phyloP scores from a whole-genome alignment of 345 rosid genomes.

The Gynandropsis gynandra region DNA sequence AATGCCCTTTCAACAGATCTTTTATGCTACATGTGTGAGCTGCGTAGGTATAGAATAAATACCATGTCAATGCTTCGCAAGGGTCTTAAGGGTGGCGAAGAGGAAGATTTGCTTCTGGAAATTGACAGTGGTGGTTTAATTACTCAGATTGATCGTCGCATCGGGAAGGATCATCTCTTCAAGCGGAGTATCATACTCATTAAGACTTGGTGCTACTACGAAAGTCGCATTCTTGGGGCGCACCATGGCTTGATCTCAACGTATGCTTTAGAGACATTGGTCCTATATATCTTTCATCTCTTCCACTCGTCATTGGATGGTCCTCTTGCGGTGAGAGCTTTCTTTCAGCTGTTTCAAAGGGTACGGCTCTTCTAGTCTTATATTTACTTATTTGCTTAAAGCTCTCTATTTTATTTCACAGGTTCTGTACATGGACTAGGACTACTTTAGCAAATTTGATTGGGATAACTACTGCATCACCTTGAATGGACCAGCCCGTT shows the following conservation, averaged over 20 bases:
- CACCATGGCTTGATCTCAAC: constrained; percentile 84
- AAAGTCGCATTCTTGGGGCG: constrained; percentile 90
- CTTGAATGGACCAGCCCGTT: constrained; percentile 60
- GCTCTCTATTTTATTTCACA: constrained; percentile 17
- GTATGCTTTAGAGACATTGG: constrained; percentile 84
- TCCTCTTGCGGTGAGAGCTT: constrained; percentile 68
- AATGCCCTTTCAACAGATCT: neutral
- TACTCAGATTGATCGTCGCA: constrained; percentile 56
- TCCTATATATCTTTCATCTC: constrained; percentile 70
- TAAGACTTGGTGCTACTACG: constrained; percentile 92
- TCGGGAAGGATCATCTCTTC: constrained; percentile 70
- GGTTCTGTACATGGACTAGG: constrained; percentile 85
- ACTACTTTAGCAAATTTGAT: constrained; percentile 91
- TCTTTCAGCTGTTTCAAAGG: constrained; percentile 16
- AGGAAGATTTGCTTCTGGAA: constrained; percentile 12
- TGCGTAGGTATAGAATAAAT: neutral
- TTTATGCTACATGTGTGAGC: neutral
- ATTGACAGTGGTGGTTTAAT: constrained; percentile 19
- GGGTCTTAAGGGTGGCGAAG: constrained; percentile 6
- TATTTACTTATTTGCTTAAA: constrained; percentile 4
- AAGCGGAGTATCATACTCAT: constrained; percentile 78
- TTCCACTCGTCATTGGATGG: constrained; percentile 65
- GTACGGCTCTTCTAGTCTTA: constrained; percentile 10
- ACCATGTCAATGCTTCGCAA: neutral
- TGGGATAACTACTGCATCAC: constrained; percentile 90